phyloP scores from a whole-genome alignment of 129 eudicot genomes.

The Apium graveolens region DNA sequence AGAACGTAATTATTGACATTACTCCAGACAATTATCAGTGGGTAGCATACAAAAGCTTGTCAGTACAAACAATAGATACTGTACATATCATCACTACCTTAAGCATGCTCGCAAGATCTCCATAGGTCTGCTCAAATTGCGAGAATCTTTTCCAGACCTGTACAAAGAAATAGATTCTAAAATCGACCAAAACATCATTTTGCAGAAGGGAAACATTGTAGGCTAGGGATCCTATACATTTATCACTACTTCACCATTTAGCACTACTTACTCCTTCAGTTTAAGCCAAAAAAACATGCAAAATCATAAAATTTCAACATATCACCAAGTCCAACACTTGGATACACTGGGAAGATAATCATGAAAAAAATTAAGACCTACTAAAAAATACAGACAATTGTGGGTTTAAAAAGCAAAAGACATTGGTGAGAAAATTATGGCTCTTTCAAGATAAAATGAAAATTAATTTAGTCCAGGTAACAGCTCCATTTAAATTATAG shows the following conservation, averaged over 20 bases:
- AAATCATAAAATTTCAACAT: not conserved
- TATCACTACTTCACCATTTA: not conserved
- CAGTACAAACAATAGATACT: not conserved
- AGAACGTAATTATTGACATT: not conserved
- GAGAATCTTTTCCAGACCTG: constrained; percentile 93
- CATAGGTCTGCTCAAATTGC: constrained; percentile 93
- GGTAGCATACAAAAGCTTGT: not conserved
- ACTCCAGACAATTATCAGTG: not conserved
- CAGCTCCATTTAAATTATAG: not conserved
- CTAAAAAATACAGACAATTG: not conserved
- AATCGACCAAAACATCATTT: not conserved
- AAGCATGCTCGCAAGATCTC: constrained; percentile 95
- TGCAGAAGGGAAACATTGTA: not conserved
- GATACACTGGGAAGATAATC: not conserved
- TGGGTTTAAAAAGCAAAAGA: not conserved
- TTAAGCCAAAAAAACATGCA: not conserved
- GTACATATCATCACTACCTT: constrained; percentile 42
- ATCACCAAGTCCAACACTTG: not conserved
- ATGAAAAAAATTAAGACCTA: not conserved
- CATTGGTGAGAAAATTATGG: not conserved
- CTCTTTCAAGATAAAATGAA: not conserved
- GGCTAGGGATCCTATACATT: not conserved
- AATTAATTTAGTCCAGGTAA: not conserved
- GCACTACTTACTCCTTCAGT: not conserved
- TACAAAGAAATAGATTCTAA: constrained; percentile 5